phyloP scores from a whole-genome alignment of 1,139 yeast species.

The Candida neerlandica region DNA sequence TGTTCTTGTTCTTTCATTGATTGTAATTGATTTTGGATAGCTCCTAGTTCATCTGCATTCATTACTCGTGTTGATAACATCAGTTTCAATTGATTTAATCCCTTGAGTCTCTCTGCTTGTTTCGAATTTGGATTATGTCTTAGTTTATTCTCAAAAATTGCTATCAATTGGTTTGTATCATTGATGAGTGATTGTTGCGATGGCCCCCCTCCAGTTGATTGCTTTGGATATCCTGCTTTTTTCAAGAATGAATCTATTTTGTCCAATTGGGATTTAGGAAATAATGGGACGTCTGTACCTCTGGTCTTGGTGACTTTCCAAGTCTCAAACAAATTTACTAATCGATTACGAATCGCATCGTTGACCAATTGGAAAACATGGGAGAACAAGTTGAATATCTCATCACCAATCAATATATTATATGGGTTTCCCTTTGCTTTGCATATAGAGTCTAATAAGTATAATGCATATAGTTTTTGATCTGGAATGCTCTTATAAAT shows the following conservation, averaged over 20 bases:
- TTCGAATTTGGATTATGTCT: conserved; percentile 35
- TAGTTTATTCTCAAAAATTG: conserved; percentile 37
- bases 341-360: conserved; percentile 70
- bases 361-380: conserved; percentile 77
- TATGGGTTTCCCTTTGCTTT: conserved; percentile 91
- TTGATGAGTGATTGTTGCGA: conserved; percentile 33
- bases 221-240: conserved; percentile 33
- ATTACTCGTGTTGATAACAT: conserved; percentile 42
- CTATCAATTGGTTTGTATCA: conserved; percentile 48
- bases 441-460: conserved; percentile 88
- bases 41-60: conserved; percentile 43
- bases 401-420: conserved; percentile 69
- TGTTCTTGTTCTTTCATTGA: conserved; percentile 37
- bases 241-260: conserved; percentile 74
- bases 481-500: conserved; percentile 62
- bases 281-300: conserved; percentile 66
- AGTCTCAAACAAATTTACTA: conserved; percentile 78
- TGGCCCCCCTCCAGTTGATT: conserved; percentile 4
- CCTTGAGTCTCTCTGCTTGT: conserved; percentile 40
- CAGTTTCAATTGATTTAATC: conserved; percentile 45
- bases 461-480: conserved; percentile 81
- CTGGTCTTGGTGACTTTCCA: conserved; percentile 69
- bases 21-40: conserved; percentile 38
- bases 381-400: conserved; percentile 68
- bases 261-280: conserved; percentile 69